Evolutionary conservation across 1,284 basidiomycete species (phyloP), one percentile per base, ranked within the genome.

Genomic region (Vanrija humicola): DNA sequence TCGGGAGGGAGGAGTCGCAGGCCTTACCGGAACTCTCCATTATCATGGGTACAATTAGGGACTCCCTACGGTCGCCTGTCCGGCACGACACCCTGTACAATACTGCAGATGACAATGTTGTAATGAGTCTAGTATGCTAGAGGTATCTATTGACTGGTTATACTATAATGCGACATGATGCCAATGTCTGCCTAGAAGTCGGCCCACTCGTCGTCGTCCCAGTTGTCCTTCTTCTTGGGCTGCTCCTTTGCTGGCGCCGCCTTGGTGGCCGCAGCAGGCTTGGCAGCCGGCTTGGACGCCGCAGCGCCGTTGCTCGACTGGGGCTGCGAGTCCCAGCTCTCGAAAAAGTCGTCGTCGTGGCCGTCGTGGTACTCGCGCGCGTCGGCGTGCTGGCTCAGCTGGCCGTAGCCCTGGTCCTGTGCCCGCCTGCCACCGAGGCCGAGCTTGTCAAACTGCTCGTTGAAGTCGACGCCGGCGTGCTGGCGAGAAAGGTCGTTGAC

Each of bases 401-500:
- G 12, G 48, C 55, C 39, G 44, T 56, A 45, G 21, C 64, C 55
- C 50, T 52, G 53, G 44, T 52, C 48, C 40, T 43, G 45, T 18
- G 52, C 52, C 26, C 43, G 38, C 21, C 56, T 50, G 15, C 50
- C 54, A 1, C 59, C 62, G 21, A 74, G 16, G 9, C 71, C 70
- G 16, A 78, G 58, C 42, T 68, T 69, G 9, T 68, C 69, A 19
- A 78, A 55, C 50, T 73, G 67, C 46, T 73, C 73, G 52, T 74
- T 72, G 29, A 78, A 56, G 50, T 78, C 77, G 14, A 77, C 61
- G 6, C 75, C 76, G 0, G 70, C 73, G 23, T 64, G 57, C 5
- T 64, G 56, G 50, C 70, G 70, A 3, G 76, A 75, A 4, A 75
- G 64, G 10, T 73, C 68, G 52, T 75, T 77, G 34, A 75, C 50